phyloP scores from a whole-genome alignment of 176 grass and related monocot species.

The Carex littledalei region DNA sequence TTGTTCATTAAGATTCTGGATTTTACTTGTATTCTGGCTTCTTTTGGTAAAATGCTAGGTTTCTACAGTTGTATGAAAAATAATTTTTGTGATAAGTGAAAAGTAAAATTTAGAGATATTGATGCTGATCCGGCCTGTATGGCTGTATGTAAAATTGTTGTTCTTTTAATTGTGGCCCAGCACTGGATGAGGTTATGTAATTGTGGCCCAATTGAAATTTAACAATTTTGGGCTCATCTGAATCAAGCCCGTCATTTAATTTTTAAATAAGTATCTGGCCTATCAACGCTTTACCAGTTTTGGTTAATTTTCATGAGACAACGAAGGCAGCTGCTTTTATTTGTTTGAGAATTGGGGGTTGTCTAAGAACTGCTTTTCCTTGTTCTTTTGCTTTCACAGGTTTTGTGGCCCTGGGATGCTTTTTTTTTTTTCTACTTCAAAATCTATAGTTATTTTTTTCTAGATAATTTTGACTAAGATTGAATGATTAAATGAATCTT shows the following conservation, averaged over 20 bases:
- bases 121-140: too few relatives aligned
- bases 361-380: slow-evolving; percentile 2
- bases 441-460: too few relatives aligned
- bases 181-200: too few relatives aligned
- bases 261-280: not conserved
- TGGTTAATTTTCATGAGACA: not conserved
- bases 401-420: not conserved
- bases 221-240: not conserved
- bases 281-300: not conserved
- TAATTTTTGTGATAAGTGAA: not conserved
- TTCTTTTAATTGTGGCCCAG: not conserved
- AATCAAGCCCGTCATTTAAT: too few relatives aligned
- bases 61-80: not conserved
- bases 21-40: not conserved
- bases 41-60: not conserved
- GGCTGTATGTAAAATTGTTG: too few relatives aligned
- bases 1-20: not conserved
- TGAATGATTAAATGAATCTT: too few relatives aligned
- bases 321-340: not conserved
- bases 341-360: not conserved
- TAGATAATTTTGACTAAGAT: too few relatives aligned
- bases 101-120: not conserved
- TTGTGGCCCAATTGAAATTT: not conserved
- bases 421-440: not conserved
- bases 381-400: slow-evolving; percentile 13